phyloP scores from a whole-genome alignment of 805 yeast genomes.

The Hanseniaspora valbyensis region DNA sequence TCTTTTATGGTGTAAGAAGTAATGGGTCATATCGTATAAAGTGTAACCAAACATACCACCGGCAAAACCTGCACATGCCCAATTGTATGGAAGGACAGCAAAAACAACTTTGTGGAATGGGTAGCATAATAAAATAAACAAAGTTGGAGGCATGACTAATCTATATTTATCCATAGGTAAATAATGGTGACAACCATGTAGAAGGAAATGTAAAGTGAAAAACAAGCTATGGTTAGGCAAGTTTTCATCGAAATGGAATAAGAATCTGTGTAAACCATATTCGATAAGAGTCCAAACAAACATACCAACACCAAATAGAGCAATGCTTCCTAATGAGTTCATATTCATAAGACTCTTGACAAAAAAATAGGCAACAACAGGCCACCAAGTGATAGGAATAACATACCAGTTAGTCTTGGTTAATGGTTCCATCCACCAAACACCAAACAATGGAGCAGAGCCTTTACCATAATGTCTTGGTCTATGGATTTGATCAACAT shows the following conservation, averaged over 20 bases:
- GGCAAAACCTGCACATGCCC: conserved; percentile 86
- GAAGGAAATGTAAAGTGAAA: conserved; percentile 71
- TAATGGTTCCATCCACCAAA: conserved; percentile 73
- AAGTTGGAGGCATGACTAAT: conserved; percentile 92
- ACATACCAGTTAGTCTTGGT: conserved; percentile 92
- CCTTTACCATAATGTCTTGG: conserved; percentile 98
- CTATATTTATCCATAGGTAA: conserved; percentile 92
- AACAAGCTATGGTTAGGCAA: conserved; percentile 71
- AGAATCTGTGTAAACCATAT: conserved; percentile 74
- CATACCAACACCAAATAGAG: conserved; percentile 67
- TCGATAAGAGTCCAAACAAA: conserved; percentile 90
- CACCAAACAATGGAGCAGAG: conserved; percentile 91
- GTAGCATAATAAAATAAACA: conserved; percentile 56
- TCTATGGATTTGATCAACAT: conserved; percentile 90
- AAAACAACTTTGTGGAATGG: conserved; percentile 80
- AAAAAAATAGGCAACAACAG: conserved; percentile 57
- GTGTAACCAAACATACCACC: conserved; percentile 95
- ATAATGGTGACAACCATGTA: conserved; percentile 95
- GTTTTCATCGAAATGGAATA: conserved; percentile 82
- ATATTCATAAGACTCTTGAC: conserved; percentile 46
- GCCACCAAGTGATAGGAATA: conserved; percentile 80
- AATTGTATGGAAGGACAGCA: conserved; percentile 59
- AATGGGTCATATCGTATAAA: conserved; percentile 87
- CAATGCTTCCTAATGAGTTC: conserved; percentile 35
- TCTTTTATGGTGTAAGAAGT: conserved; percentile 77